A percentile compares a stretch with the other conserved stretches of the same genome.
Conservation (phyloP, 306 rosid species). For the Casuarina cunninghamiana region DNA sequence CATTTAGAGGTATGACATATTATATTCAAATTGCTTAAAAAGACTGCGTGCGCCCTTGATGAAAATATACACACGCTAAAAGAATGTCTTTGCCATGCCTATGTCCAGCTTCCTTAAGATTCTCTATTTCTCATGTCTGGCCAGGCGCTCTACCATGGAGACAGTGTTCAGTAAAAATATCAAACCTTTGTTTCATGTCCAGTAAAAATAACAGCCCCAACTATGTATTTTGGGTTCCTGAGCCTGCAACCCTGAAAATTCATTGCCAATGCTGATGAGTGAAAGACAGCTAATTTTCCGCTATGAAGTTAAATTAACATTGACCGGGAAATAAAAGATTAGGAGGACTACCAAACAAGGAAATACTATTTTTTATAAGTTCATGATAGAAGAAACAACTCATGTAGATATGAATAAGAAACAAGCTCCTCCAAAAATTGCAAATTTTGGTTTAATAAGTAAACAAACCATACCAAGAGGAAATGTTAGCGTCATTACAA, state of each 20-base stretch:
- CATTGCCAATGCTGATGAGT: slow-evolving; percentile 21
- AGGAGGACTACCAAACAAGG: slow-evolving; percentile 4
- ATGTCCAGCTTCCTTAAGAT: background rate
- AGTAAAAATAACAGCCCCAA: slow-evolving; percentile 86
- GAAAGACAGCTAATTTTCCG: slow-evolving; percentile 20
- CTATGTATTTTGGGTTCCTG: slow-evolving; percentile 90
- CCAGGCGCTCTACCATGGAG: background rate
- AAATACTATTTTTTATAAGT: background rate
- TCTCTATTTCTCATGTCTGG: background rate
- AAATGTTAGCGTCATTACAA: background rate
- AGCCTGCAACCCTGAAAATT: slow-evolving; percentile 94
- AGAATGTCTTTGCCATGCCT: background rate
- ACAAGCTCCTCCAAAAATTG: background rate
- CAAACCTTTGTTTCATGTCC: slow-evolving; percentile 98
- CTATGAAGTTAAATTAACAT: slow-evolving; percentile 17
- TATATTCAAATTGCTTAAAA: background rate
- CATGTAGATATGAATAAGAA: no score
- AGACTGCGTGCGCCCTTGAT: background rate
- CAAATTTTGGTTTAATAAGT: background rate
- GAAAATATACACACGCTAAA: background rate
- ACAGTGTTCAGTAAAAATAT: no score
- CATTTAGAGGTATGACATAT: background rate
- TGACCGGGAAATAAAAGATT: slow-evolving; percentile 13
- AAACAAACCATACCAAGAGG: background rate
- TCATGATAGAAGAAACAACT: background rate